phyloP scores from a whole-genome alignment of 495 filamentous ascomycete genomes.

The Evansstolkia leycettana region DNA sequence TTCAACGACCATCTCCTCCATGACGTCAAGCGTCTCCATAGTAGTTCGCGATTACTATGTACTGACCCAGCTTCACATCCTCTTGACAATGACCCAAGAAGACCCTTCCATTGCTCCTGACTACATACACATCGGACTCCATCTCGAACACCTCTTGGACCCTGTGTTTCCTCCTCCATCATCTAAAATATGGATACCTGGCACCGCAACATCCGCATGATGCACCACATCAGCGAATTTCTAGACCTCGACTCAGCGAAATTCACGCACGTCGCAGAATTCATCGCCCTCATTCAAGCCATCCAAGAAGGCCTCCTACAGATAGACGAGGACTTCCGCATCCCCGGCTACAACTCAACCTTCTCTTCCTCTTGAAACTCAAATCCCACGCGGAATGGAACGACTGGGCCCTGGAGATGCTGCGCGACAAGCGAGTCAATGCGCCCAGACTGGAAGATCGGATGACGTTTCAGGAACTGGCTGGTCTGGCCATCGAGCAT shows the following conservation, averaged over 20 bases:
- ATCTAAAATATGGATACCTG: conserved; percentile 16
- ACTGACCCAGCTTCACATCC: no score
- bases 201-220: conserved; percentile 17
- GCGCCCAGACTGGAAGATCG: conserved; percentile 7
- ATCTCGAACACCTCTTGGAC: no score
- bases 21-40: no score
- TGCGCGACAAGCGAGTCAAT: conserved; percentile 14
- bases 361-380: conserved; percentile 17
- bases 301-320: conserved; percentile 17
- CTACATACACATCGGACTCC: no score
- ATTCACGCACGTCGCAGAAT: conserved; percentile 14
- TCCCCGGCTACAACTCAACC: conserved; percentile 19
- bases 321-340: conserved; percentile 14
- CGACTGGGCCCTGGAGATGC: conserved; percentile 14
- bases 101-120: no score
- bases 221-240: conserved; percentile 20
- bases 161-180: no score
- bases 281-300: conserved; percentile 17
- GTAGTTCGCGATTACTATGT: no score
- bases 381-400: conserved; percentile 16
- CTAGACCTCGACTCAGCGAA: conserved; percentile 16
- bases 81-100: no score
- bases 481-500: conserved; percentile 11
- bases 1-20: no score
- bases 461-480: conserved; percentile 15